Evolutionary conservation across 2,329 filamentous ascomycete genomes (phyloP).

Genomic region (Cyphellophora attinorum): DNA sequence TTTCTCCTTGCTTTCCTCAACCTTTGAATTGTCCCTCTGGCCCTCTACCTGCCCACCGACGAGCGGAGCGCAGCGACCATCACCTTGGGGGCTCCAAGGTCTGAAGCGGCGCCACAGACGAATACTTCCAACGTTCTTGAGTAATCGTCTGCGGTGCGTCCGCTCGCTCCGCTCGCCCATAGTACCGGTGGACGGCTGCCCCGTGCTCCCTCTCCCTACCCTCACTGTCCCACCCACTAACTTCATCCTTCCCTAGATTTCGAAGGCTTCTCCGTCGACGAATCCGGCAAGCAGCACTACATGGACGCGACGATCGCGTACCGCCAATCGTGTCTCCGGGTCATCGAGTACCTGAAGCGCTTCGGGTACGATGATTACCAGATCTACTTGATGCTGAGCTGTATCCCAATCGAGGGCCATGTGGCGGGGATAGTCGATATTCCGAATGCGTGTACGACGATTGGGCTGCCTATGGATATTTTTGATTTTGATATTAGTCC

Average conservation of each 20-base stretch:
- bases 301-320: slow-evolving; percentile 81
- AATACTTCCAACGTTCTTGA: no score
- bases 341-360: slow-evolving; percentile 68
- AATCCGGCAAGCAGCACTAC: slow-evolving; percentile 81
- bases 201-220: no score
- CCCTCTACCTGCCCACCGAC: not conserved
- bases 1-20: not conserved
- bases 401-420: slow-evolving; percentile 78
- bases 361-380: slow-evolving; percentile 67
- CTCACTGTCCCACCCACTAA: not conserved
- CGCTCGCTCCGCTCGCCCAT: no score
- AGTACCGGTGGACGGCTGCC: no score
- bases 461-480: slow-evolving; percentile 84
- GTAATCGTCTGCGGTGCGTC: no score
- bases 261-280: slow-evolving; percentile 73
- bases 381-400: slow-evolving; percentile 75
- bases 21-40: not conserved
- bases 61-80: no score
- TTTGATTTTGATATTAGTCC: slow-evolving; percentile 89
- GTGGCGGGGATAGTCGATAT: slow-evolving; percentile 86
- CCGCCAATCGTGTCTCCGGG: slow-evolving; percentile 66
- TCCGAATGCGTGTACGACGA: slow-evolving; percentile 81
- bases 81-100: no score
- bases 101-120: no score
- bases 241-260: not conserved